phyloP scores from a whole-genome alignment of 2,329 filamentous ascomycete genomes.

The Scleromitrula shiraiana region DNA sequence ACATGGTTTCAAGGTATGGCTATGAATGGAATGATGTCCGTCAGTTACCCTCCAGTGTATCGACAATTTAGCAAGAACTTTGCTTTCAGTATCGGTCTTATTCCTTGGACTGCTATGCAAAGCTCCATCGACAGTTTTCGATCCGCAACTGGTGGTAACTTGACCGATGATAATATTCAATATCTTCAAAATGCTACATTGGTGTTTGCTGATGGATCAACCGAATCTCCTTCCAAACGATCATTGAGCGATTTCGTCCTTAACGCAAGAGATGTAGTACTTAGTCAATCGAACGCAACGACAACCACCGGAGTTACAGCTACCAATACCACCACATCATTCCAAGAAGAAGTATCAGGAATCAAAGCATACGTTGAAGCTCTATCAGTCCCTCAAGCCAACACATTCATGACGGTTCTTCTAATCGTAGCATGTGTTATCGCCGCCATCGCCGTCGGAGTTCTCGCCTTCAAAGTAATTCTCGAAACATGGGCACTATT shows the following conservation, averaged over 20 bases:
- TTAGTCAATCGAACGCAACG: slow-evolving; percentile 37
- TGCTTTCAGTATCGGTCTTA: slow-evolving; percentile 76
- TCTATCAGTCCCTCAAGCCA: slow-evolving; percentile 75
- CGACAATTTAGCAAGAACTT: slow-evolving; percentile 89
- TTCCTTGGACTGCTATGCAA: slow-evolving; percentile 79
- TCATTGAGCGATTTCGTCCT: slow-evolving; percentile 36
- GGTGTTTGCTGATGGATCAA: slow-evolving; percentile 56
- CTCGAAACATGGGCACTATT: slow-evolving; percentile 89
- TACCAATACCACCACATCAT: slow-evolving; percentile 22
- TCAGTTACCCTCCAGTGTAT: slow-evolving; percentile 80
- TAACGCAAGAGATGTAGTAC: slow-evolving; percentile 45
- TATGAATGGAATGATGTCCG: slow-evolving; percentile 92
- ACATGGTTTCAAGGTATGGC: slow-evolving; percentile 91
- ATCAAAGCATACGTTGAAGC: slow-evolving; percentile 79
- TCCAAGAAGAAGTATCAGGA: slow-evolving; percentile 55
- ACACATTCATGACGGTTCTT: slow-evolving; percentile 94
- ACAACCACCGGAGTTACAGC: slow-evolving; percentile 14
- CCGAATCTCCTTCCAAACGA: slow-evolving; percentile 46
- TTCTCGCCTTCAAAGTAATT: slow-evolving; percentile 83
- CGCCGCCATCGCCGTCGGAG: slow-evolving; percentile 73
- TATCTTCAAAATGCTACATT: slow-evolving; percentile 70
- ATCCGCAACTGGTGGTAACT: slow-evolving; percentile 71
- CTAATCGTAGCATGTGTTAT: slow-evolving; percentile 83
- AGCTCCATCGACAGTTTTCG: slow-evolving; percentile 78
- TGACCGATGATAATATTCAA: slow-evolving; percentile 69